Base-by-base conservation (phyloP, 768 basidiomycete species). In the Galerina sulciceps region DNA sequence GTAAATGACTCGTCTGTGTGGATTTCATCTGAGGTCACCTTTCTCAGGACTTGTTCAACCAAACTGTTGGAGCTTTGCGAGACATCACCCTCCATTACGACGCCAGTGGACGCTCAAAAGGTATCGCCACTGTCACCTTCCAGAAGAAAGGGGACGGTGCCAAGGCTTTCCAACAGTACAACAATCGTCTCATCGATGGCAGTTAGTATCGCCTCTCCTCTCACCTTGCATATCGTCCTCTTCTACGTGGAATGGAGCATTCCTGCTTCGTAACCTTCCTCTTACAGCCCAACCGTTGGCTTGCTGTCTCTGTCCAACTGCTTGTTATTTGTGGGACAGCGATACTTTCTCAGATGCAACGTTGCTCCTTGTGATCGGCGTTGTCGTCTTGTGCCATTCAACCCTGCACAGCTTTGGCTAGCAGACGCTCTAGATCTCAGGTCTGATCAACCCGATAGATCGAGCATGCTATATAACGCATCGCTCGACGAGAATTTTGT, bases 171-270 rank as follows among this genome's bases (percentile, higher is more conserved):
- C 84, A 90, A 67, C 86, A 93, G 64, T 99, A 99, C 82, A 94
- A 99, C 85, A 93, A 93, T 80, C 90, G 97, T 73, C 91, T 99
- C 79, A 96, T 99, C 87, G 97, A 99, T 90, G 94, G 95, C 82
- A 97, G 97, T 99, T 91, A 94, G 97, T 99, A 91, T 84, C 86
- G 80, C 79, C 82, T 81, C 77, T 71, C 72, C 73, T 72, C 74
- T 75, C 73, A 71, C 73, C 69, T 75, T 72, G 69, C 74, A 74
- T 67, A 48, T 65, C 63, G 63, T 67, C 65, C 35, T 59, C 54
- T 59, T 62, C 58, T 64, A 57, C 60, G 44, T 59, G 67, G 65
- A 64, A 57, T 42, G 58, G 60, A 63, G 61, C 53, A 59, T 66
- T 59, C 62, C 45, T 67, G 64, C 66, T 69, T 63, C 64, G 64